Conservation (phyloP, 2,329 filamentous ascomycete genomes). For the Monilinia vaccinii-corymbosi region DNA sequence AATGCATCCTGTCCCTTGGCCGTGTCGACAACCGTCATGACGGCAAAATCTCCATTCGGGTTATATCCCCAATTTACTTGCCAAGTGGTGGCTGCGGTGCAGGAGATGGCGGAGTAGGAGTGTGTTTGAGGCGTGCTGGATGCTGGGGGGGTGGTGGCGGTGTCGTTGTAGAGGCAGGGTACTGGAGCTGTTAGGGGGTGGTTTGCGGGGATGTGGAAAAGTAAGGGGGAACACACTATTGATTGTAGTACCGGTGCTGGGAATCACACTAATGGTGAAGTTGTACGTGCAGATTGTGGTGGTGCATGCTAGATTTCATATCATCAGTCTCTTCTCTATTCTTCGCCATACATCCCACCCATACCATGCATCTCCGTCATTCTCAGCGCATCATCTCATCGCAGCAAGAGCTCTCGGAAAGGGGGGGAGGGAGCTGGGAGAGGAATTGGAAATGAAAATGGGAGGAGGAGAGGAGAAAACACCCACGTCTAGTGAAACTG, state of each 20-base stretch:
- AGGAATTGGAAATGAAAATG: no score
- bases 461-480: not conserved
- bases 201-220: no score
- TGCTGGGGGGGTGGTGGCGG: not conserved
- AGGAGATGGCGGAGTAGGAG: not conserved
- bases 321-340: not conserved
- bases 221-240: not conserved
- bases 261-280: not conserved
- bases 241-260: not conserved
- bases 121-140: not conserved
- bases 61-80: slow-evolving; percentile 15
- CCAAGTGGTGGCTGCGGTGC: not conserved
- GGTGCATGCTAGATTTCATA: not conserved
- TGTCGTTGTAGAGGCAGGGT: not conserved
- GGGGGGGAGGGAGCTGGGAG: not conserved
- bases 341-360: not conserved
- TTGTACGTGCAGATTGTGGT: not conserved
- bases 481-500: slow-evolving; percentile 12
- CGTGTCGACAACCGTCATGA: slow-evolving; percentile 13
- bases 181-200: not conserved
- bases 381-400: not conserved
- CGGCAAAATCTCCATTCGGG: slow-evolving; percentile 8
- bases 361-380: not conserved
- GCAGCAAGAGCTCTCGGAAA: not conserved
- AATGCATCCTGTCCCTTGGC: slow-evolving; percentile 5